Base-by-base conservation (phyloP, 495 filamentous ascomycete species). In the Aspergillus diversus region DNA sequence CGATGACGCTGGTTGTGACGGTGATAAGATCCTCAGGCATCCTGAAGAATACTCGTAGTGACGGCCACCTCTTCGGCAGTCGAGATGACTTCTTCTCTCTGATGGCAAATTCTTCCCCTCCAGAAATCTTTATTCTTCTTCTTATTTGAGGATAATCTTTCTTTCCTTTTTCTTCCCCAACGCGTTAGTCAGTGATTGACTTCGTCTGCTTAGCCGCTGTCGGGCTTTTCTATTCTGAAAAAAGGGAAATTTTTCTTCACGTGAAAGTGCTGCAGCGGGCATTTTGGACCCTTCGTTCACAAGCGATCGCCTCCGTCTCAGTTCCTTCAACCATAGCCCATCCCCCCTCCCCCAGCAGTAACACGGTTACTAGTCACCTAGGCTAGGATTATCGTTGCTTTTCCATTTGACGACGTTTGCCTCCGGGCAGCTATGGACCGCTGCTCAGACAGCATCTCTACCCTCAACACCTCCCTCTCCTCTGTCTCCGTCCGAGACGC, bases 401-500 rank as follows among this genome's bases (percentile, higher is more conserved):
- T 60, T 17, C 37, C 39, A 9, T 54, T 13, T 17, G 51, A 5
- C 31, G 50, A 35, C 27, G 32, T 55, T 60, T 39, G 37, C 37
- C 39, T 56, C 57, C 46, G 42, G 39, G 60, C 66, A 57, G 67
- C 63, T 64, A 69, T 69, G 70, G 67, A 68, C 63, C 65, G 64
- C 27, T 64, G 63, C 63, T 57, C 63, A 46, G 59, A 60, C 65
- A 67, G 65, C 49, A 48, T 55, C 48, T 55, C 66, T 60, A 60
- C 57, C 53, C 64, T 68, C 33, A 62, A 64, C 63, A 35, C 63
- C 49, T 59, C 59, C 49, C 42, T 61, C 50, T 61, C 65, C 39
- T 37, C 65, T 27, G 61, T 71, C 63, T 47, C 66, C 27, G 63
- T 71, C 61, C 61, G 51, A 58, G 52, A 64, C 49, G 55, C 64